A percentile compares a stretch with the other conserved stretches of the same genome.
Conservation (phyloP, 345 rosid genomes). For the Melaleuca alternifolia region DNA sequence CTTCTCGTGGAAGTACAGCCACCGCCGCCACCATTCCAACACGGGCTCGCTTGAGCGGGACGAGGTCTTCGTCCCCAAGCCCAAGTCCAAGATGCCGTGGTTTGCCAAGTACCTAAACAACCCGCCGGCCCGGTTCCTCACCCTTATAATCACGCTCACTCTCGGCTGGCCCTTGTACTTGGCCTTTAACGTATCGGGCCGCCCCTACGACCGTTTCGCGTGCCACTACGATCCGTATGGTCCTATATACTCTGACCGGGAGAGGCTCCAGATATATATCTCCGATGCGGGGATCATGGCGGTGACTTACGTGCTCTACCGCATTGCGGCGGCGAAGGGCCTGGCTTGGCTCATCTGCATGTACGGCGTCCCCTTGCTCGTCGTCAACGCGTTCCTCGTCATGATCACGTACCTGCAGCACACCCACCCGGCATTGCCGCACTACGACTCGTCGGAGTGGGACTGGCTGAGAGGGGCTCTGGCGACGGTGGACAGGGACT, state of each 20-base stretch:
- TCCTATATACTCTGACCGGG: conserved; percentile 39
- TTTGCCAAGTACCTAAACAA: conserved; percentile 26
- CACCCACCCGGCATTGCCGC: conserved; percentile 53
- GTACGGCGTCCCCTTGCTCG: conserved; percentile 39
- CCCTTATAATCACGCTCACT: conserved; percentile 18
- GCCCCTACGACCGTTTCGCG: conserved; percentile 30
- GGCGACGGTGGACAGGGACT: conserved; percentile 47
- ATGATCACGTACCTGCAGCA: conserved; percentile 55
- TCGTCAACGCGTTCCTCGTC: conserved; percentile 45
- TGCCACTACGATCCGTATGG: conserved; percentile 38
- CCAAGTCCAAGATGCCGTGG: conserved; percentile 21
- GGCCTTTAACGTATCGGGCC: conserved; percentile 35
- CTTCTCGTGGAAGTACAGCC: conserved; percentile 66
- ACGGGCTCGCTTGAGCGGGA: conserved; percentile 52
- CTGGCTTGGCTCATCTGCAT: conserved; percentile 36
- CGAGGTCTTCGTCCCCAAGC: conserved; percentile 55
- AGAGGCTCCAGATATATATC: conserved; percentile 37
- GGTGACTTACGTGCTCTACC: conserved; percentile 19
- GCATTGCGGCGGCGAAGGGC: conserved; percentile 19
- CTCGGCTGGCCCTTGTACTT: conserved; percentile 45
- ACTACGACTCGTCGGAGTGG: conserved; percentile 52
- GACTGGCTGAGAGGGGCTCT: conserved; percentile 62
- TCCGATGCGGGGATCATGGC: conserved; percentile 40
- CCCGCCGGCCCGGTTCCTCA: conserved; percentile 28
- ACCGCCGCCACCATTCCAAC: conserved; percentile 67